Base-by-base conservation (phyloP, 108 stramenopile genomes). In the Skeletonema costatum region DNA sequence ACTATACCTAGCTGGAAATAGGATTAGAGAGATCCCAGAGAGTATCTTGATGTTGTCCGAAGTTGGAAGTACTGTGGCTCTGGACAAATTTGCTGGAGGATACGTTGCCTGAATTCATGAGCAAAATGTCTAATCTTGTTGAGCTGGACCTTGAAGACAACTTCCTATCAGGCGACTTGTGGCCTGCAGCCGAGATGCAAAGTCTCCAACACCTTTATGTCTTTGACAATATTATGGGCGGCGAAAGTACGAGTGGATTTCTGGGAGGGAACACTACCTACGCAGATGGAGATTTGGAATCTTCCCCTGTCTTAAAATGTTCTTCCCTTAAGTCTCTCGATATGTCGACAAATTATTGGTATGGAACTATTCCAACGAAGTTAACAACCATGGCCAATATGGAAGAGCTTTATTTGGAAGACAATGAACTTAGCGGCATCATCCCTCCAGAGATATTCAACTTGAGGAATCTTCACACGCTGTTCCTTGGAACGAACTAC, bases 91-190 rank as follows among this genome's bases (percentile, higher is more conserved):
- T 38, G 30, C 12, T 64, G n/a, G 63, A 64, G 38, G 63, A 29
- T 35, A 38, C 35, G 17, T 2, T 64, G 7, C 63, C 63, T 19
- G 63, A 35, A 35, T 64, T 64, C 35, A 64, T 64, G 63, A 14
- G 36, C 32, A 35, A 9, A 19, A 64, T 64, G 63, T 38, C 33
- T 5, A 64, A 39, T 17, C 63, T 64, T 29, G 12, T 19, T 17
- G 63, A 64, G 63, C 38, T 64, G 32, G 63, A 64, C 63, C 41
- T 64, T 8, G 63, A 64, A 64, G 63, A 64, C 32, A 64, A 64
- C 63, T 35, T 38, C 31, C 33, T 64, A 8, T 32, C 63, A 38
- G 63, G 63, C 2, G 63, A 64, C 25, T 39, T 64, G 5, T 64
- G 63, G 63, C 63, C 63, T 5, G 25, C 25, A 14, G 36, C 32